Evolutionary conservation across 306 rosid species (phyloP).

Genomic region (Corylus avellana): DNA sequence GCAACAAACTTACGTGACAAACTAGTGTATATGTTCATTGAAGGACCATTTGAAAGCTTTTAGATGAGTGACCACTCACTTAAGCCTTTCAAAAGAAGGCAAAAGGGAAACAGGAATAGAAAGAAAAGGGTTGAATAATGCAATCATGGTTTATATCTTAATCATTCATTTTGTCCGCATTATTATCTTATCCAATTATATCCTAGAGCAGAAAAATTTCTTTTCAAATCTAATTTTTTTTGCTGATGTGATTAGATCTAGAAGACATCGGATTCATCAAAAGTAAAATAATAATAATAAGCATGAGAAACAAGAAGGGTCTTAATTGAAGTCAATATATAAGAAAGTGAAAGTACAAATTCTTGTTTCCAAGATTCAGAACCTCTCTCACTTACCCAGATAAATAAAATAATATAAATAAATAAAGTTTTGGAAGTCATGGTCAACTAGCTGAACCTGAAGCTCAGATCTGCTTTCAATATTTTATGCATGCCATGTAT

Average conservation of each 20-base stretch:
- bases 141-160: slow-evolving; percentile 30
- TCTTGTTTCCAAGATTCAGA: too few species aligned
- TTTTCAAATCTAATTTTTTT: too few species aligned
- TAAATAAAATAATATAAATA: background rate
- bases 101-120: slow-evolving; percentile 1
- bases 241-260: too few species aligned
- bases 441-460: too few species aligned
- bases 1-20: too few species aligned
- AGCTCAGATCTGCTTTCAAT: background rate
- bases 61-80: slow-evolving; percentile 28
- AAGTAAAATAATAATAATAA: too few species aligned
- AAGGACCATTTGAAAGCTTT: slow-evolving; percentile 10
- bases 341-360: too few species aligned
- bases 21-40: too few species aligned
- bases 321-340: too few species aligned
- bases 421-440: background rate
- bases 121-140: slow-evolving; percentile 32
- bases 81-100: too few species aligned
- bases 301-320: background rate
- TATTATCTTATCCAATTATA: background rate
- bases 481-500: background rate
- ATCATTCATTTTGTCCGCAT: slow-evolving; percentile 24
- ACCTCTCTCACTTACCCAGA: background rate
- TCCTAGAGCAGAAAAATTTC: background rate
- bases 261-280: too few species aligned